Conservation (phyloP, 192 early-diverging fungal species). For the Podila minutissima region DNA sequence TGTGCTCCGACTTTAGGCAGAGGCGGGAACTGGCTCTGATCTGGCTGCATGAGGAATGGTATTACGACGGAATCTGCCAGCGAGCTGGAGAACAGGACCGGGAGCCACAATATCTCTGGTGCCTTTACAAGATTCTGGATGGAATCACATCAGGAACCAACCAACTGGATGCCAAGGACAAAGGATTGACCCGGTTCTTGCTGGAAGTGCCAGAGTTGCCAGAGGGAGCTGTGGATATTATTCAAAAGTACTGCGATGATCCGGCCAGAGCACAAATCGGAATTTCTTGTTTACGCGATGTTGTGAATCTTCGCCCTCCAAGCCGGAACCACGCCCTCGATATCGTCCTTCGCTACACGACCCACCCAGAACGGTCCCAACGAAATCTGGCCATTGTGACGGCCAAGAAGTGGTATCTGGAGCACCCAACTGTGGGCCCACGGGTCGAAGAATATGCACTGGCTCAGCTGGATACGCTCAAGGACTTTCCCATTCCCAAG, state of each 20-base stretch:
- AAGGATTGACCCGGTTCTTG: conserved; percentile 76
- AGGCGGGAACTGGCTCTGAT: conserved; percentile 76
- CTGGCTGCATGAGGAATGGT: conserved; percentile 83
- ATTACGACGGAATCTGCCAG: conserved; percentile 40
- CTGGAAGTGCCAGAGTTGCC: conserved; percentile 80
- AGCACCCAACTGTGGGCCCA: conserved; percentile 36
- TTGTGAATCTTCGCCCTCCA: conserved; percentile 45
- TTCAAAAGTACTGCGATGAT: conserved; percentile 75
- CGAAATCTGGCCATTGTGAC: conserved; percentile 57
- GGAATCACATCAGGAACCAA: conserved; percentile 33
- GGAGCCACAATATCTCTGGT: conserved; percentile 46
- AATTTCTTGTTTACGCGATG: conserved; percentile 32
- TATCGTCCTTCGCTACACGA: conserved; percentile 40
- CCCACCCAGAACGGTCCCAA: conserved; percentile 42
- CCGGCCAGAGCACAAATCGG: conserved; percentile 53
- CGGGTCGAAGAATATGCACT: conserved; percentile 39
- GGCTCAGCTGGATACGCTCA: conserved; percentile 23
- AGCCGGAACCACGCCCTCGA: conserved; percentile 30
- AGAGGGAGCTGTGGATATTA: conserved; percentile 65
- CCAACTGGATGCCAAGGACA: conserved; percentile 74
- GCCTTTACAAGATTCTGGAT: conserved; percentile 43
- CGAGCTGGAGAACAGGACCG: conserved; percentile 27
- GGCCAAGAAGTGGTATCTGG: conserved; percentile 49
- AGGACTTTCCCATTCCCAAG: conserved; percentile 18
- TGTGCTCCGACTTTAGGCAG: conserved; percentile 68